phyloP scores from a whole-genome alignment of 2,329 filamentous ascomycete species.

The Hirsutella minnesotensis region DNA sequence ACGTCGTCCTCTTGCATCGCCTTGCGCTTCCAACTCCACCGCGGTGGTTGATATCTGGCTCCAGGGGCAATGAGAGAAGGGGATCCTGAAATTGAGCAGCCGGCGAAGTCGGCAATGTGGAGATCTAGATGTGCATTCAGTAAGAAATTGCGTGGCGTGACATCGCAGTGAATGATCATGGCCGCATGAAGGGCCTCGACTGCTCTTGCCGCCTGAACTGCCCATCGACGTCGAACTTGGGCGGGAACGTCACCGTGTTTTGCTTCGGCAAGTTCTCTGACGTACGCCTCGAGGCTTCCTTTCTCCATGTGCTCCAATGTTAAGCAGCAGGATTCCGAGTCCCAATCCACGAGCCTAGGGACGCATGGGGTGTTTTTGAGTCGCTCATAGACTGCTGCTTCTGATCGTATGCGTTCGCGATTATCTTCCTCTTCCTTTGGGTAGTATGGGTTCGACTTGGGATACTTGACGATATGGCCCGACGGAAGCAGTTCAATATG shows the following conservation, averaged over 20 bases:
- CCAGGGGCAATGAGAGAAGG: constrained; percentile 10
- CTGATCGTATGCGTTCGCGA: constrained; percentile 5
- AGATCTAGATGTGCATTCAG: constrained; percentile 16
- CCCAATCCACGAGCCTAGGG: too few species aligned
- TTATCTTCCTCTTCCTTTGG: constrained; percentile 6
- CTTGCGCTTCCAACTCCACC: constrained; percentile 12
- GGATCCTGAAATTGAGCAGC: constrained; percentile 17
- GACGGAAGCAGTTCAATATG: constrained; percentile 11
- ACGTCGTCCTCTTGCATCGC: constrained; percentile 17
- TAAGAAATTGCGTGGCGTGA: constrained; percentile 25
- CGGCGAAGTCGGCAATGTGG: constrained; percentile 23
- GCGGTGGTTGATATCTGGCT: constrained; percentile 11
- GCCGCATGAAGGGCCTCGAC: constrained; percentile 21
- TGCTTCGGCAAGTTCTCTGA: constrained; percentile 2
- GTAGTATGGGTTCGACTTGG: constrained; percentile 11
- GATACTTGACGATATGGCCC: constrained; percentile 12
- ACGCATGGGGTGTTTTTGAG: background rate
- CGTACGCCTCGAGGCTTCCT: constrained; percentile 12
- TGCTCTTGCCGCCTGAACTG: constrained; percentile 12
- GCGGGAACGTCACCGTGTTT: constrained; percentile 1
- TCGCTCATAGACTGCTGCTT: constrained; percentile 13
- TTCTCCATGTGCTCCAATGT: constrained; percentile 15
- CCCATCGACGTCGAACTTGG: constrained; percentile 15
- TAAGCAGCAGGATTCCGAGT: constrained; percentile 9
- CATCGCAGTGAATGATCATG: constrained; percentile 26